These are phyloP conservation scores for Coemansia sp. DNA, from an alignment of 192 early-diverging fungal species.

Conservation along the genomic window DNA sequence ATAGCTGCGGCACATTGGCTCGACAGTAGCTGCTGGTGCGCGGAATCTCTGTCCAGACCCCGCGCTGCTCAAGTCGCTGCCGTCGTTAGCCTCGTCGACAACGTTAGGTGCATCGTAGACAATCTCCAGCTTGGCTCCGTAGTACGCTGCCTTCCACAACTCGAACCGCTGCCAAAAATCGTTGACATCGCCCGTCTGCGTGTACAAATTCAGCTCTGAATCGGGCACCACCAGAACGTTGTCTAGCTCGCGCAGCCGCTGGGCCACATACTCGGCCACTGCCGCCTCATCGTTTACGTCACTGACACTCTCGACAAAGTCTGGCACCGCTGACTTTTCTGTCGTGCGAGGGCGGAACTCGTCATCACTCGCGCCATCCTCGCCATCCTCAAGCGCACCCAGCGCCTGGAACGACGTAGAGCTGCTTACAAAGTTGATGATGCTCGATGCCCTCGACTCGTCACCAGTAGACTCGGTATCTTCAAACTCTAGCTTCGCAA, in stretches of 20 bases:
- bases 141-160: slow-evolving; percentile 81
- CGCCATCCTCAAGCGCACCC: slow-evolving; percentile 41
- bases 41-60: slow-evolving; percentile 37
- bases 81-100: background rate
- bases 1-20: slow-evolving; percentile 71
- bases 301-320: slow-evolving; percentile 52
- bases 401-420: slow-evolving; percentile 19
- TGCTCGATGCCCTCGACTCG: slow-evolving; percentile 14
- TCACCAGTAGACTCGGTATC: slow-evolving; percentile 31
- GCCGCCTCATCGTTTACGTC: slow-evolving; percentile 27
- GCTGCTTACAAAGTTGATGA: slow-evolving; percentile 9
- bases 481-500: slow-evolving; percentile 53
- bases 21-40: slow-evolving; percentile 43
- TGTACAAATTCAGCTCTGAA: slow-evolving; percentile 34
- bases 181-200: slow-evolving; percentile 56
- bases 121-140: slow-evolving; percentile 62
- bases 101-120: slow-evolving; percentile 56
- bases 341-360: slow-evolving; percentile 46
- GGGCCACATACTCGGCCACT: slow-evolving; percentile 34
- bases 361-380: slow-evolving; percentile 39
- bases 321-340: slow-evolving; percentile 56
- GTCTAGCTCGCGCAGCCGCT: slow-evolving; percentile 42
- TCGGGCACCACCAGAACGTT: slow-evolving; percentile 45
- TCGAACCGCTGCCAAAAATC: slow-evolving; percentile 70
- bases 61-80: background rate